Base-by-base conservation (phyloP, 2,329 filamentous ascomycete species). In the Penicillium glabrum region DNA sequence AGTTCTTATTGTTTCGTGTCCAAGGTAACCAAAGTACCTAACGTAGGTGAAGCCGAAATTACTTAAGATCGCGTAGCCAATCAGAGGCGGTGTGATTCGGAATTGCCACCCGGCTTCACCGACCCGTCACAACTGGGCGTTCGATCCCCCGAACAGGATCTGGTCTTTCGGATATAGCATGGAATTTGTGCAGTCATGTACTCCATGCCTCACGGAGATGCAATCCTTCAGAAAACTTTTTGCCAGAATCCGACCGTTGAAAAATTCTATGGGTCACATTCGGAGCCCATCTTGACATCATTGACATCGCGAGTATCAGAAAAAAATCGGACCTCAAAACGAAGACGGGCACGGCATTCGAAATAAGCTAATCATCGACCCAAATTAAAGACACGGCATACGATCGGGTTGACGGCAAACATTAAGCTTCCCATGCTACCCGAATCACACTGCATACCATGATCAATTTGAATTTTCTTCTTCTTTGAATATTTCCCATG, bases 261-360 rank as follows among this genome's bases (percentile, higher is more conserved):
- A 48, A 33, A 14, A 11, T n/a, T 9, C 31, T 7, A 46, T 37
- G 19, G 19, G 29, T 31, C 26, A 46, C 21, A 31, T 35, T 31
- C 46, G 26, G 44, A 54, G 14, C 14, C 24, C 1, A 37, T 54
- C 50, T 59, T 59, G 57, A 59, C 57, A 57, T 59, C 57, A 59
- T 59, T 50, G 23, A 54, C 9, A 14, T 8, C 14, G 19, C 5
- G 8, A 19, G 27, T 16, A 39, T 39, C 35, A 39, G n/a, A 39
- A 39, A 39, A 19, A 39, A 39, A 31, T 13, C 29, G 13, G 29
- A 14, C 29, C 5, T 14, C 2, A 43, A 23, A 45, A 29, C 21
- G 16, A 23, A 31, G 37, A 27, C 31, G 27, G 16, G 16, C 19
- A 45, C 16, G 27, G 24, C 19, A 19, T 29, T 46, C 45, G 16